Percentiles rank a stretch among this genome's conserved stretches.
Evolutionary conservation across 306 rosid genomes (phyloP).

Genomic region (Pyrus pyrifolia): DNA sequence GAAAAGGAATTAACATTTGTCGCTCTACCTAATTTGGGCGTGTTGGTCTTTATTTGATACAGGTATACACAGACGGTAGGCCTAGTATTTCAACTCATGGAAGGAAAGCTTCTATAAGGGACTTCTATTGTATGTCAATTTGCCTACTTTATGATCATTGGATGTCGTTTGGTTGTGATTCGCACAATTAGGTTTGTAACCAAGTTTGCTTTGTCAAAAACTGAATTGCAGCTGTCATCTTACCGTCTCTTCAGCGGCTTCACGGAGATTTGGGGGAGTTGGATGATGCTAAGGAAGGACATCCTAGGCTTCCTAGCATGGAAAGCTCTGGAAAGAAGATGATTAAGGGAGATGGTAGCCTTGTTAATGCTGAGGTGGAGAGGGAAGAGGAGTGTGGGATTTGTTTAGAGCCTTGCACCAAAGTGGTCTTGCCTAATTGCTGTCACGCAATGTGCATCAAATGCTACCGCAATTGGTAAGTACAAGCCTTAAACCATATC

Average conservation of each 20-base stretch:
- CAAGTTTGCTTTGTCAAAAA: constrained; percentile 4
- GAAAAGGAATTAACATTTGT: constrained; percentile 3
- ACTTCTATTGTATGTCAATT: constrained; percentile 65
- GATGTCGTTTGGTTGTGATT: background rate
- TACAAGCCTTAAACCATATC: background rate
- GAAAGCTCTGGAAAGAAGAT: constrained; percentile 40
- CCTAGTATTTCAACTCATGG: constrained; percentile 58
- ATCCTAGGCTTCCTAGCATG: constrained; percentile 23
- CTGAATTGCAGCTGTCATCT: constrained; percentile 65
- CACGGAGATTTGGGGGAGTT: constrained; percentile 58
- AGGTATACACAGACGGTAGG: constrained; percentile 83
- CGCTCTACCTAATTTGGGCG: constrained; percentile 4
- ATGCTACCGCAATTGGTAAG: constrained; percentile 97
- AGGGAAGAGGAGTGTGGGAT: constrained; percentile 97
- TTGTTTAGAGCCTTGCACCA: constrained; percentile 92
- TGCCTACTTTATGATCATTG: background rate
- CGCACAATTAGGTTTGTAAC: constrained; percentile 12
- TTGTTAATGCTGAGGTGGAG: constrained; percentile 47
- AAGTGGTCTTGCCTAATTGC: constrained; percentile 90
- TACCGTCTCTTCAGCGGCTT: constrained; percentile 90
- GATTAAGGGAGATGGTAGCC: constrained; percentile 32
- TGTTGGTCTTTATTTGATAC: constrained; percentile 14
- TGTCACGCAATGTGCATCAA: constrained; percentile 95
- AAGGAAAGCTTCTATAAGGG: constrained; percentile 83
- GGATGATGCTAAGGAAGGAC: constrained; percentile 38